A percentile compares a stretch with the other conserved stretches of the same genome.
Evolutionary conservation across 2,329 filamentous ascomycete species (phyloP).

Genomic region (Colletotrichum lindemuthianum): DNA sequence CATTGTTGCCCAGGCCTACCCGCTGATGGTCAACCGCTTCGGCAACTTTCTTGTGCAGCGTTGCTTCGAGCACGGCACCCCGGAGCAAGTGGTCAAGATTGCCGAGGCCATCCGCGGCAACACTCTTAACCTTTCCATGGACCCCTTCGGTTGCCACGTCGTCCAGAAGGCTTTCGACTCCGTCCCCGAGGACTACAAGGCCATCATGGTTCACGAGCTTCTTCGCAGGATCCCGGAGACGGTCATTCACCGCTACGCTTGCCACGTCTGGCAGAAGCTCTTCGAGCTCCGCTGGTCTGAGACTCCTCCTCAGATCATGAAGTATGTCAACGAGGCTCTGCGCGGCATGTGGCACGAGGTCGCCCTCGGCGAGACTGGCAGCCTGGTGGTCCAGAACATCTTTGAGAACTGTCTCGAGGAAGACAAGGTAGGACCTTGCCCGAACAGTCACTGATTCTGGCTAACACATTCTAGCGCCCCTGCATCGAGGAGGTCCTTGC

Average conservation of each 20-base stretch:
- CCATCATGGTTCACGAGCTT: conserved; percentile 98
- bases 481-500: conserved; percentile 96
- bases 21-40: conserved; percentile 97
- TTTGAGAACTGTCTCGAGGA: conserved; percentile 99
- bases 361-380: conserved; percentile 95
- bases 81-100: conserved; percentile 94
- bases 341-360: conserved; percentile 99
- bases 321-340: conserved; percentile 94
- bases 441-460: not conserved
- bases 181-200: conserved; percentile 97
- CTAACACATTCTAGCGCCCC: conserved; percentile 73
- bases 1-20: conserved; percentile 94
- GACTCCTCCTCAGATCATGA: conserved; percentile 97
- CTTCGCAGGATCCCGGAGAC: conserved; percentile 96
- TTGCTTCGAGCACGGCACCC: conserved; percentile 97
- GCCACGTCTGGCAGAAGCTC: conserved; percentile 99
- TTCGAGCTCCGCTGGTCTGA: conserved; percentile 97
- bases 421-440: conserved; percentile 77
- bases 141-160: conserved; percentile 97
- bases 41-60: conserved; percentile 98
- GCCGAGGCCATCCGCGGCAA: conserved; percentile 94
- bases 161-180: conserved; percentile 99
- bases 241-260: conserved; percentile 97
- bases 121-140: conserved; percentile 95
- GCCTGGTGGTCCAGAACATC: conserved; percentile 98